These are phyloP conservation scores for Alternaria sp. DNA, from an alignment of 2,329 filamentous ascomycete genomes.

Conservation along the genomic window DNA sequence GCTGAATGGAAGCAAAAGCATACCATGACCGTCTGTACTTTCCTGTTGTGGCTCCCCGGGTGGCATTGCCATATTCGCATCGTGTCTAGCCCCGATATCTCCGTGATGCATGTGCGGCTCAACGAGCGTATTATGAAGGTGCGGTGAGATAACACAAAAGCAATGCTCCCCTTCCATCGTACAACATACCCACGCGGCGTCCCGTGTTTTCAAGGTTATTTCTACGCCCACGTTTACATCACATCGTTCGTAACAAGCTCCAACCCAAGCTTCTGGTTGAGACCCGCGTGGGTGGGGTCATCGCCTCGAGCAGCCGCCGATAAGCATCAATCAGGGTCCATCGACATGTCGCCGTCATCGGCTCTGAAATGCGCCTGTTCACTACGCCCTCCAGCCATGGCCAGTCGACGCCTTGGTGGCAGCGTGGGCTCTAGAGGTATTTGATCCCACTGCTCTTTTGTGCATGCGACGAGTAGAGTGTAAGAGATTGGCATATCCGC, in stretches of 20 bases:
- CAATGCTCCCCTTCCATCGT: slow-evolving; percentile 6
- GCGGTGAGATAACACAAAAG: slow-evolving; percentile 17
- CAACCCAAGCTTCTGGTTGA: slow-evolving; percentile 15
- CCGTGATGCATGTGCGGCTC: slow-evolving; percentile 8
- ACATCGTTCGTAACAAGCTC: slow-evolving; percentile 4
- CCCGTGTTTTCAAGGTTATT: background rate
- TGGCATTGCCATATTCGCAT: slow-evolving; percentile 12
- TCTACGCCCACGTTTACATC: slow-evolving; percentile 13
- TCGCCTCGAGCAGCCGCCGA: slow-evolving; percentile 24
- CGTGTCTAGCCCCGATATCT: slow-evolving; percentile 15
- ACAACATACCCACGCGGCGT: slow-evolving; percentile 9
- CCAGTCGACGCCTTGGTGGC: slow-evolving; percentile 11
- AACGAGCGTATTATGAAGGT: slow-evolving; percentile 4
- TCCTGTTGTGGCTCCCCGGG: slow-evolving; percentile 3
- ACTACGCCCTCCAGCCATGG: slow-evolving; percentile 23
- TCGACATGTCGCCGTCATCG: slow-evolving; percentile 44
- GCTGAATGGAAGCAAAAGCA: slow-evolving; percentile 21
- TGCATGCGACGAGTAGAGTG: background rate
- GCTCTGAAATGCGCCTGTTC: slow-evolving; percentile 29
- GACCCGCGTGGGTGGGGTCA: slow-evolving; percentile 30
- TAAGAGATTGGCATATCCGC: background rate
- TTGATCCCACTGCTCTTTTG: slow-evolving; percentile 20
- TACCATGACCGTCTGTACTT: background rate
- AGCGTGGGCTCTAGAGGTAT: slow-evolving; percentile 35
- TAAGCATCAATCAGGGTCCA: slow-evolving; percentile 31